Evolutionary conservation across 768 basidiomycete genomes (phyloP).

Genomic region (Tubosaeta sp.): DNA sequence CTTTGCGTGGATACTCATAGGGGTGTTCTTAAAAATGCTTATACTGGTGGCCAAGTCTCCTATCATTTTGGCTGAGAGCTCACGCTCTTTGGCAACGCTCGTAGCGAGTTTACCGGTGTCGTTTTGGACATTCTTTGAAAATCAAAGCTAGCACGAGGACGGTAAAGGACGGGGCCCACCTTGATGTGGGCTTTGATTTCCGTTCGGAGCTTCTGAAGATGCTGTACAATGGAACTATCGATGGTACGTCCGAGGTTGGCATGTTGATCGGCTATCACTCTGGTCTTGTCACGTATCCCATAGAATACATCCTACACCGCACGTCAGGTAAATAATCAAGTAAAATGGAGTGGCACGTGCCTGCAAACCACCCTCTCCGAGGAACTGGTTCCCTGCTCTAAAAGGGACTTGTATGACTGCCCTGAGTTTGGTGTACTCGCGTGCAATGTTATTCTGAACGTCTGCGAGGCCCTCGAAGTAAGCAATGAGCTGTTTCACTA

Average conservation of each 20-base stretch:
- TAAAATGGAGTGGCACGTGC: constrained; percentile 32
- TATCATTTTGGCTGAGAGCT: constrained; percentile 78
- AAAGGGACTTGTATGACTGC: constrained; percentile 98
- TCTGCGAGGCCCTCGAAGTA: constrained; percentile 71
- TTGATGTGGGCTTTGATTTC: constrained; percentile 99
- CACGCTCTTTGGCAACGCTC: constrained; percentile 85
- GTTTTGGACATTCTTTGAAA: constrained; percentile 78
- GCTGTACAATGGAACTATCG: constrained; percentile 95
- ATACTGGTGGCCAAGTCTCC: constrained; percentile 85
- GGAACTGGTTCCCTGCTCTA: constrained; percentile 91
- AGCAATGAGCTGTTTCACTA: constrained; percentile 91
- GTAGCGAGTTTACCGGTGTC: constrained; percentile 92
- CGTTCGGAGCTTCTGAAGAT: constrained; percentile 87
- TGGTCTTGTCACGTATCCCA: constrained; percentile 88
- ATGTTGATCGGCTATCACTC: constrained; percentile 91
- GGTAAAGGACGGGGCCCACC: constrained; percentile 35
- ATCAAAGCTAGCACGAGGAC: neutral
- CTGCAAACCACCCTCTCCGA: constrained; percentile 96
- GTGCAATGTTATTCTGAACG: constrained; percentile 92
- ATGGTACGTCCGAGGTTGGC: constrained; percentile 95
- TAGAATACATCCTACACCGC: constrained; percentile 79
- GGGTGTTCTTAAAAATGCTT: constrained; percentile 93
- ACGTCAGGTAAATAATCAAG: neutral
- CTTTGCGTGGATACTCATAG: constrained; percentile 72
- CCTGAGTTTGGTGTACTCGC: constrained; percentile 88